These are phyloP conservation scores for Aspergillus versicolor DNA, from an alignment of 2,329 filamentous ascomycete genomes.

Conservation along the genomic window DNA sequence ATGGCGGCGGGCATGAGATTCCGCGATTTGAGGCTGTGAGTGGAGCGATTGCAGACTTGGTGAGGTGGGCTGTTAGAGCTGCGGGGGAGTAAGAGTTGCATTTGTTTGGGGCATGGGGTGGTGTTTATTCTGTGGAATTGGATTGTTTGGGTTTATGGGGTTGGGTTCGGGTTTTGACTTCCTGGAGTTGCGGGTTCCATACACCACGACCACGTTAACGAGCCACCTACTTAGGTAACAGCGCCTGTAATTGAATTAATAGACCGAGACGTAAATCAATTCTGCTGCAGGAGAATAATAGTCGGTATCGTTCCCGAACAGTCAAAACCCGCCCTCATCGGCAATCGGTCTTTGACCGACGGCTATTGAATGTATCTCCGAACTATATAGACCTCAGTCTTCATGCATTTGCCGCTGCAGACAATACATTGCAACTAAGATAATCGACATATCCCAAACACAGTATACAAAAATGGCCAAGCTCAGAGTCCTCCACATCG, in stretches of 20 bases:
- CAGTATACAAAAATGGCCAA: conserved; percentile 21
- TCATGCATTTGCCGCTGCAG: background rate
- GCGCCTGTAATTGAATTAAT: too few species aligned
- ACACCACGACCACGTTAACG: too few species aligned
- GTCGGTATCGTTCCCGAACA: background rate
- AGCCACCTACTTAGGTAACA: too few species aligned
- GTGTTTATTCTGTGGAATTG: background rate
- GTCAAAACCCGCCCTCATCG: conserved; percentile 1
- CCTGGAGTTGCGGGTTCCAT: background rate
- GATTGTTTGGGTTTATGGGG: background rate
- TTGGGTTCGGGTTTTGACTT: background rate
- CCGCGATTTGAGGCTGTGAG: conserved; percentile 35
- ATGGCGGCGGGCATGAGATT: conserved; percentile 47
- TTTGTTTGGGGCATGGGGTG: background rate
- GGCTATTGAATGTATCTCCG: conserved; percentile 5
- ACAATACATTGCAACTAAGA: background rate
- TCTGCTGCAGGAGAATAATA: background rate
- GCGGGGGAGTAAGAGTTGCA: background rate
- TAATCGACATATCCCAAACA: conserved; percentile 9
- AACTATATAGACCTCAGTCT: background rate
- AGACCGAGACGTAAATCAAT: background rate
- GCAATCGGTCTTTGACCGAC: conserved; percentile 11
- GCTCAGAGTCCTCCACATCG: conserved; percentile 45
- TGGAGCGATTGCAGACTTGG: conserved; percentile 30
- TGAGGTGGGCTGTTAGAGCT: conserved; percentile 29